Percentiles rank a stretch among this genome's conserved stretches.
phyloP scores from a whole-genome alignment of 805 yeast species.

The Starmerella floricola region DNA sequence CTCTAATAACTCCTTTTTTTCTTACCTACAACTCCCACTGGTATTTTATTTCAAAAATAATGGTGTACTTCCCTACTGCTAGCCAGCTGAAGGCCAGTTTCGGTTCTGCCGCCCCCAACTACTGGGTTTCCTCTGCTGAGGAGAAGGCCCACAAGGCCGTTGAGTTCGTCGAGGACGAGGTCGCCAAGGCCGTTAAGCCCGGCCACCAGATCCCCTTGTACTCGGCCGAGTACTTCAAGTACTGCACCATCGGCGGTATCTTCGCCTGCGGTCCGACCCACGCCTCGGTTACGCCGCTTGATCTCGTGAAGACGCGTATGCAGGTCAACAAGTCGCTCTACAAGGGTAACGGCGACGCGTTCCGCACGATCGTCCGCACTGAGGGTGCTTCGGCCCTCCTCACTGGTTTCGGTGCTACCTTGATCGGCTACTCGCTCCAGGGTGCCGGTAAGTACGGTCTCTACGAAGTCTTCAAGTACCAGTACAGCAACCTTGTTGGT shows the following conservation, averaged over 20 bases:
- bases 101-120: conserved; percentile 27
- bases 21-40: not conserved
- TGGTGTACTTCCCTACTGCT: conserved; percentile 33
- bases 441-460: conserved; percentile 97
- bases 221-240: conserved; percentile 51
- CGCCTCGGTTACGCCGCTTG: conserved; percentile 83
- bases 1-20: not conserved
- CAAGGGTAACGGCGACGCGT: conserved; percentile 69
- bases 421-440: conserved; percentile 84
- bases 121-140: conserved; percentile 29
- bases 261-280: conserved; percentile 95
- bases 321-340: conserved; percentile 72
- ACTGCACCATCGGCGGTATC: conserved; percentile 69
- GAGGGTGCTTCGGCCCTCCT: conserved; percentile 67
- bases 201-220: conserved; percentile 38
- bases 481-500: conserved; percentile 58
- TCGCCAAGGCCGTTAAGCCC: conserved; percentile 27
- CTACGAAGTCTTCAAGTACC: conserved; percentile 80
- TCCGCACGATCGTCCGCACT: conserved; percentile 55
- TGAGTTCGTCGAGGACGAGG: conserved; percentile 28
- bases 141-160: conserved; percentile 21
- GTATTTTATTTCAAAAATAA: conserved; percentile 8
- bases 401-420: conserved; percentile 87
- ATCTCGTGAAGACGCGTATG: conserved; percentile 82
- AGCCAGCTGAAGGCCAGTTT: conserved; percentile 30